Base-by-base conservation (phyloP, 257 asterid species). In the Dorcoceras hygrometricum region DNA sequence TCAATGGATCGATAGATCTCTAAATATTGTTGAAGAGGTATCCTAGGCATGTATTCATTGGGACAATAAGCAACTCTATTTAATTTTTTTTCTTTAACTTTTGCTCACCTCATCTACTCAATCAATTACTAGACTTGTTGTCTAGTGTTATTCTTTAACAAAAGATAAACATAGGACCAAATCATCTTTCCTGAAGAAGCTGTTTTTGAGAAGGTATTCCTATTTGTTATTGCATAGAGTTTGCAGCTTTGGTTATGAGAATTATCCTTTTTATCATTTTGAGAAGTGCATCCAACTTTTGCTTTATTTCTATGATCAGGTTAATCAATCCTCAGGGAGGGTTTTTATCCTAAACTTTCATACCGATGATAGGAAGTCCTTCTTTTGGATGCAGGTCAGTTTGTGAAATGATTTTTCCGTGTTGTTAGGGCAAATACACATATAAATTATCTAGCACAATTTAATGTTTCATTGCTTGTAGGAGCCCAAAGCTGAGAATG, bases 361-460 rank as follows among this genome's bases (percentile, higher is more conserved):
- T 62, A 80, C 93, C 1, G 97, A 94, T 71, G 93, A 88, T 69
- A 81, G 99, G 78, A 94, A 86, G 90, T 83, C 85, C 58, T 94
- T 94, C 91, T 90, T 81, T 64, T 94, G 97, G 99, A 82, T 94
- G 95, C 99, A 94, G 99, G 99, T 88, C 58, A 59, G 32, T 11
- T 69, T 69, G 53, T 34, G 62, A 55, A 39, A 66, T 78, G 24
- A 1, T 6, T 53, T 36, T 68, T 6, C 9, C 62, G 57, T n/a
- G 24, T 32, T 25, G 24, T 57, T 34, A 43, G 63, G 43, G 31
- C 63, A 39, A 8, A 48, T 62, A 28, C 32, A 28, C 64, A 59
- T 63, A 75, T 16, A 71, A 27, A 62, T 63, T 63, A 14, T 55
- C 58, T 69, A 56, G 26, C 31, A 9, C 61, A 27, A 23, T 53